Conservation (phyloP, 2,329 filamentous ascomycete genomes). For the Bipolaris zeicola region DNA sequence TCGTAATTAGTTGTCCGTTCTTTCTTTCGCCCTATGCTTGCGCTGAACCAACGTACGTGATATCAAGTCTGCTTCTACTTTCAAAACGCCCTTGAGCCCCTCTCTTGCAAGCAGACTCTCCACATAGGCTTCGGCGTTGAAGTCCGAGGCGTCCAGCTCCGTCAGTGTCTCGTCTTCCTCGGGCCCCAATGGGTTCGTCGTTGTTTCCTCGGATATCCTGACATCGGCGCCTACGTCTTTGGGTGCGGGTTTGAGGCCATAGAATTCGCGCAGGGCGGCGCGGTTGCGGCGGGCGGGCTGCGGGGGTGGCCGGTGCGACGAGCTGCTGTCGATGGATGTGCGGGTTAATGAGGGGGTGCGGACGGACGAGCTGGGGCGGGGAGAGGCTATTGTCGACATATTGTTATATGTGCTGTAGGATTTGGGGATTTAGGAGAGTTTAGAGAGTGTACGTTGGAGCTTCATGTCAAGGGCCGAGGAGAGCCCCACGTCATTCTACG, state of each 20-base stretch:
- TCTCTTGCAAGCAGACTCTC: conserved; percentile 64
- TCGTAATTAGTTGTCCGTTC: background rate
- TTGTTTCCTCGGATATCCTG: conserved; percentile 41
- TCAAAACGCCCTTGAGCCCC: conserved; percentile 70
- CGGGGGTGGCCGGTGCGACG: conserved; percentile 32
- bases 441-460: conserved; percentile 4
- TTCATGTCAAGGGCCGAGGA: conserved; percentile 29
- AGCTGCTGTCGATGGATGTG: conserved; percentile 64
- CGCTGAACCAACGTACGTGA: conserved; percentile 45
- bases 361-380: conserved; percentile 62
- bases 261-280: conserved; percentile 89
- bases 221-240: conserved; percentile 31
- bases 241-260: conserved; percentile 71
- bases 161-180: conserved; percentile 63
- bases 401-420: background rate
- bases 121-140: conserved; percentile 75
- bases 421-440: background rate
- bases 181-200: conserved; percentile 40
- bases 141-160: conserved; percentile 75
- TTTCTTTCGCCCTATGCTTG: background rate
- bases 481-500: conserved; percentile 30
- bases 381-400: conserved; percentile 67
- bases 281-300: conserved; percentile 70
- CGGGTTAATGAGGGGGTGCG: conserved; percentile 77
- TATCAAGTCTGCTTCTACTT: conserved; percentile 72